These are phyloP conservation scores for Rachicladosporium sp. DNA, from an alignment of 2,329 filamentous ascomycete genomes.

Conservation along the genomic window DNA sequence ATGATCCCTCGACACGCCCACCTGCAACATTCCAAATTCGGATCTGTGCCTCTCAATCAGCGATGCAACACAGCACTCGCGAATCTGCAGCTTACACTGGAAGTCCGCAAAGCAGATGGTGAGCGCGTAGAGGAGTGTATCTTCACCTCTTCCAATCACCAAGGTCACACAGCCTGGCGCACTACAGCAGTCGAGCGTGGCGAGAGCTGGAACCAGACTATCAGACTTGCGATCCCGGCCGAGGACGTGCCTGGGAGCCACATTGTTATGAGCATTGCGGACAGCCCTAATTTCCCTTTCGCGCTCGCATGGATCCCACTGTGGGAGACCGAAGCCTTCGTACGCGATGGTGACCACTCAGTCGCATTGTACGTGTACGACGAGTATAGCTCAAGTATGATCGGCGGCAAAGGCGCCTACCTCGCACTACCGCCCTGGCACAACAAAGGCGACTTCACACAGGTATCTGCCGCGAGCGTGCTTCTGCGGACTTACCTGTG, in stretches of 20 bases:
- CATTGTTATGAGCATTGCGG: conserved; percentile 78
- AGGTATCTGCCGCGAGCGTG: conserved; percentile 61
- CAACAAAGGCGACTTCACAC: conserved; percentile 61
- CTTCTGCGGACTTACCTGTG: conserved; percentile 75
- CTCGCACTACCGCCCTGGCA: conserved; percentile 69
- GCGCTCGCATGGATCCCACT: conserved; percentile 86
- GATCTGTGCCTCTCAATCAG: conserved; percentile 62
- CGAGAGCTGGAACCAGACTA: conserved; percentile 65
- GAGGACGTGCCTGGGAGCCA: conserved; percentile 73
- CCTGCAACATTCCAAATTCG: conserved; percentile 59
- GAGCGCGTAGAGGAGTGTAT: conserved; percentile 82
- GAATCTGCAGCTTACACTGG: conserved; percentile 78
- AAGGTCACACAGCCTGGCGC: conserved; percentile 72
- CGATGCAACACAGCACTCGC: conserved; percentile 43
- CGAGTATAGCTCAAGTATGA: conserved; percentile 68
- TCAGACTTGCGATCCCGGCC: conserved; percentile 66
- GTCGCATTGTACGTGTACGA: conserved; percentile 83
- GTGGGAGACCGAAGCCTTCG: conserved; percentile 85
- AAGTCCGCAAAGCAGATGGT: conserved; percentile 68
- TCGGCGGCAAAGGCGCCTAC: conserved; percentile 71
- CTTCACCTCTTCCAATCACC: conserved; percentile 68
- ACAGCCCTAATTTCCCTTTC: conserved; percentile 77
- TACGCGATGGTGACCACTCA: conserved; percentile 70
- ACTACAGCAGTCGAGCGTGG: conserved; percentile 70
- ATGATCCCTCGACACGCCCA: conserved; percentile 57